Conservation (phyloP, 169 alveolate genomes). For the Eimeria praecox region DNA sequence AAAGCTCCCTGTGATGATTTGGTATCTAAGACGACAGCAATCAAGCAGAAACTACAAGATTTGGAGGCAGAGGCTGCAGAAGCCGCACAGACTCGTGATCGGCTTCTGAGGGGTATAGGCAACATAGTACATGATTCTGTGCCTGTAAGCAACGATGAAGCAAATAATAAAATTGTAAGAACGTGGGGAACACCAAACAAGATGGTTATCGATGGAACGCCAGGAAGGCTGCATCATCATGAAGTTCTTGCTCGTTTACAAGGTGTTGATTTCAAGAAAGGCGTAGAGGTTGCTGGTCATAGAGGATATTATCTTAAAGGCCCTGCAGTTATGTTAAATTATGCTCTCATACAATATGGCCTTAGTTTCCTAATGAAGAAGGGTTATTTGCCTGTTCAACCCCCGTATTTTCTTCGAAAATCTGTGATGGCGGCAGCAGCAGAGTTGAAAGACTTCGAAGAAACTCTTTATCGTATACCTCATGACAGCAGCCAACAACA, state of each 20-base stretch:
- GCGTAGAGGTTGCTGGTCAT: constrained; percentile 98
- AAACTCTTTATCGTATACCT: constrained; percentile 94
- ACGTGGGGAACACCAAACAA: constrained; percentile 74
- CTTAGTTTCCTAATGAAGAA: constrained; percentile 92
- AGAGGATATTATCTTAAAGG: constrained; percentile 98
- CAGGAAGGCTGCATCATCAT: constrained; percentile 79
- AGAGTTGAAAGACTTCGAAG: constrained; percentile 98
- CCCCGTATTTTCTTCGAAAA: constrained; percentile 99
- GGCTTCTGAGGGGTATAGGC: constrained; percentile 87
- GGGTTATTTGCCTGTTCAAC: constrained; percentile 98
- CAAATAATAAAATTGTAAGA: constrained; percentile 89
- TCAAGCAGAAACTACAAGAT: constrained; percentile 86
- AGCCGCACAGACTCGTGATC: constrained; percentile 87
- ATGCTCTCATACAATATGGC: constrained; percentile 98
- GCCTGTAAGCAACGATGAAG: constrained; percentile 96
- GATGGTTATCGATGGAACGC: constrained; percentile 54
- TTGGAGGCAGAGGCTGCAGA: constrained; percentile 86
- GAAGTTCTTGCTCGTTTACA: constrained; percentile 93
- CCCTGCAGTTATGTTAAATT: constrained; percentile 96
- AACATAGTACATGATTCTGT: constrained; percentile 96
- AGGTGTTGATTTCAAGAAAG: constrained; percentile 95
- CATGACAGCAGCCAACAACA: constrained; percentile 12
- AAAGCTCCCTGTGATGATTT: constrained; percentile 43
- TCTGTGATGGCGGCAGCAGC: constrained; percentile 98
- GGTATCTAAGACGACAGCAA: neutral